Evolutionary conservation across 805 yeast genomes (phyloP).

Genomic region (Cyberlindnera veronae): DNA sequence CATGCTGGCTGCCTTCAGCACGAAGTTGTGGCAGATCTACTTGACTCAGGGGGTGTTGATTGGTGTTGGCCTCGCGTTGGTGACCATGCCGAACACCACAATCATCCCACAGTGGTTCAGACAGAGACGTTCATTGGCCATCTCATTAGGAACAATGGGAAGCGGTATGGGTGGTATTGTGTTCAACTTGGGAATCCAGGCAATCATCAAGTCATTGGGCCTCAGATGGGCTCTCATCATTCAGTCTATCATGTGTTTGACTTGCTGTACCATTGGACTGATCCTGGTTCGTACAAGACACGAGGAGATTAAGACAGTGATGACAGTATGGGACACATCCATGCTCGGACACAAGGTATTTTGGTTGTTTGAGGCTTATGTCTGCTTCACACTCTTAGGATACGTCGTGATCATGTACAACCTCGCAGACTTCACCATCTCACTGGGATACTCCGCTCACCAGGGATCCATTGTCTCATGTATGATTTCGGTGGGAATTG

Average conservation of each 20-base stretch:
- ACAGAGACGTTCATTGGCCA: slow-evolving; percentile 50
- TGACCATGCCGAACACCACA: slow-evolving; percentile 55
- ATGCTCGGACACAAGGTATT: slow-evolving; percentile 40
- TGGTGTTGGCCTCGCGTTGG: slow-evolving; percentile 49
- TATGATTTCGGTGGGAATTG: slow-evolving; percentile 55
- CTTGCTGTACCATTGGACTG: slow-evolving; percentile 33
- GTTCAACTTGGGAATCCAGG: slow-evolving; percentile 36
- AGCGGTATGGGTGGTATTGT: slow-evolving; percentile 43
- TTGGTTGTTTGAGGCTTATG: slow-evolving; percentile 39
- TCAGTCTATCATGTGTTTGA: slow-evolving; percentile 36
- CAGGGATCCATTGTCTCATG: slow-evolving; percentile 60
- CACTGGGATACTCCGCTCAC: slow-evolving; percentile 51
- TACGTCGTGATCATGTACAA: slow-evolving; percentile 58
- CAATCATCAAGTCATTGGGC: slow-evolving; percentile 30
- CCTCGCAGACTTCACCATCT: slow-evolving; percentile 55
- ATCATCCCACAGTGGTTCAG: slow-evolving; percentile 70
- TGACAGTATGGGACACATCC: slow-evolving; percentile 38
- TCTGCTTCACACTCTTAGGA: slow-evolving; percentile 51
- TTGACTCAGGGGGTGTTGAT: slow-evolving; percentile 64
- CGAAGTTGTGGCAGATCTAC: slow-evolving; percentile 59
- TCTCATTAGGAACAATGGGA: slow-evolving; percentile 37
- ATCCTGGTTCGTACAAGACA: slow-evolving; percentile 37
- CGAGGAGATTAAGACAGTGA: slow-evolving; percentile 33
- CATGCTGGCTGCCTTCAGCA: slow-evolving; percentile 57
- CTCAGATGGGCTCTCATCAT: slow-evolving; percentile 35